Evolutionary conservation across 2,329 filamentous ascomycete genomes (phyloP), one percentile per base, ranked within the genome.

Genomic region (Falciphora oryzae): DNA sequence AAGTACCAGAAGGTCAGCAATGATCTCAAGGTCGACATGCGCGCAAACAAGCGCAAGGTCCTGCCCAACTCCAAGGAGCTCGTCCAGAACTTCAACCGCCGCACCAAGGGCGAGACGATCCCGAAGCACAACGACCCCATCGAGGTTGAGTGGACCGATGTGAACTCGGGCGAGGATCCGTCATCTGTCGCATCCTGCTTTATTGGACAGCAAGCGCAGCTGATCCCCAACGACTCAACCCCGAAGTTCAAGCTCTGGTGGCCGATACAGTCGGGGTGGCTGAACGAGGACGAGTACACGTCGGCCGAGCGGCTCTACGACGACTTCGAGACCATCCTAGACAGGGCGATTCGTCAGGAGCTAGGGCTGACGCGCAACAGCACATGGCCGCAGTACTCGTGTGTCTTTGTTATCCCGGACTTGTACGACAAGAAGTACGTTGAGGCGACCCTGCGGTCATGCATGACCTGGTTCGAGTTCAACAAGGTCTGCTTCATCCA

Each of bases 41-140:
- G 94, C 67, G 86, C 88, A 69, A 97, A 97, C 78, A 98, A 98
- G 82, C 89, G 92, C 73, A 91, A 96, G 74, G 93, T 97, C 22
- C 79, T 98, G 62, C 95, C 95, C n/a, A 98, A 98, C 74, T 97
- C 93, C 0, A 96, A 97, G 75, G 95, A 99, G 73, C 82, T 97
- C 65, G 94, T 97, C 1, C 87, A 93, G 68, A 98, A 97, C 73
- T 98, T 91, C 82, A 99, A 99, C 76, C 87, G 91, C 63, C 86
- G 92, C 61, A 91, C 88, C 0, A 87, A 90, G 44, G 89, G 92
- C 8, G 95, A 98, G 70, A 85, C 89, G 61, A 98, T 99, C 66
- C 89, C 91, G 6, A 91, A 95, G 72, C 95, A 98, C 77, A 99
- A 98, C 74, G 95, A 99, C 72, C 91, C 93, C 0, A 82, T 96